Conservation (phyloP, 2,329 filamentous ascomycete genomes). For the Penicillium italicum region DNA sequence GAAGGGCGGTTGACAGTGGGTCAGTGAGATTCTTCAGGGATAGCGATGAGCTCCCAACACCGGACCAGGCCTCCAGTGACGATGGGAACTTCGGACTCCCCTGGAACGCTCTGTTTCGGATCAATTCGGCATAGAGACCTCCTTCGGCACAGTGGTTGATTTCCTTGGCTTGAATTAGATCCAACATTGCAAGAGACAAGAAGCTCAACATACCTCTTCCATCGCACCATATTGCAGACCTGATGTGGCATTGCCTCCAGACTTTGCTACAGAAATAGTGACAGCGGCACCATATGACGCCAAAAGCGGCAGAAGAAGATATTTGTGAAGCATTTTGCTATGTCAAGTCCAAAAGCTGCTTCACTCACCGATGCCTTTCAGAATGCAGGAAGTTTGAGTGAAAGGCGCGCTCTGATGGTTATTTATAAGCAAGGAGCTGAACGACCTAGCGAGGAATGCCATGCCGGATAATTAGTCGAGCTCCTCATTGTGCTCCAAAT, state of each 20-base stretch:
- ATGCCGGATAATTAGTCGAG: background rate
- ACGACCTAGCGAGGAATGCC: background rate
- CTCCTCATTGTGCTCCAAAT: background rate
- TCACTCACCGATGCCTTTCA: constrained; percentile 10
- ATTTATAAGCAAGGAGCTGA: background rate
- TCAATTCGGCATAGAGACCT: constrained; percentile 36
- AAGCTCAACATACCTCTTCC: constrained; percentile 25
- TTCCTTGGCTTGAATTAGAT: constrained; percentile 16
- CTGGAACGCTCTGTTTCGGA: constrained; percentile 38
- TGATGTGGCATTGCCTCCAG: constrained; percentile 28
- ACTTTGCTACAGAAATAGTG: constrained; percentile 28
- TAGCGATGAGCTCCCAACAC: constrained; percentile 28
- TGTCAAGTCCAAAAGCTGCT: background rate
- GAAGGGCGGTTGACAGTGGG: constrained; percentile 46
- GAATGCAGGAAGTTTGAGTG: background rate
- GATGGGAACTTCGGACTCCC: constrained; percentile 29
- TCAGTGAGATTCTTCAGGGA: constrained; percentile 38
- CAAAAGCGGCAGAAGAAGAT: constrained; percentile 26
- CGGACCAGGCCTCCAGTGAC: constrained; percentile 30
- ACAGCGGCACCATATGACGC: constrained; percentile 26
- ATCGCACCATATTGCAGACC: constrained; percentile 31
- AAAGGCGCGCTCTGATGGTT: background rate
- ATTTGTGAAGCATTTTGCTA: constrained; percentile 19
- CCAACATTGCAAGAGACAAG: background rate
- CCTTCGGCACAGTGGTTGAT: constrained; percentile 35